phyloP scores from a whole-genome alignment of 2,329 filamentous ascomycete genomes.

The Thielaviopsis populi region DNA sequence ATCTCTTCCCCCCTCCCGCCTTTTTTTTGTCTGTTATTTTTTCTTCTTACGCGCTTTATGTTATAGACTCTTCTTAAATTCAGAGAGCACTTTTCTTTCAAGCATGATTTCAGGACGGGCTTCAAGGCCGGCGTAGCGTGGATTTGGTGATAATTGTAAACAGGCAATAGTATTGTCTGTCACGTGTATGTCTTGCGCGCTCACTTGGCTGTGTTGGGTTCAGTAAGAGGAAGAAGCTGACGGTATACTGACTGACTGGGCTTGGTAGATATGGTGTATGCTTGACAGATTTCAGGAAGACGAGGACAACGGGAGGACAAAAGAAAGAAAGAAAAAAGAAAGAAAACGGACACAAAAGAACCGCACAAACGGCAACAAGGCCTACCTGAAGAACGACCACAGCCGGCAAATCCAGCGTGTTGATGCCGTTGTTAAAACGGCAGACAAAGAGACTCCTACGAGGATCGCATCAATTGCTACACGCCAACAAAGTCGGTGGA shows the following conservation, averaged over 20 bases:
- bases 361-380: not conserved
- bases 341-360: not conserved
- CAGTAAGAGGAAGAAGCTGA: too few species aligned
- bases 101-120: not conserved
- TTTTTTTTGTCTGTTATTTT: not conserved
- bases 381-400: not conserved
- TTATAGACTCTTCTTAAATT: constrained; percentile 14
- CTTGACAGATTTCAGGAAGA: not conserved
- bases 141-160: not conserved
- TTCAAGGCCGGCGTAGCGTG: not conserved
- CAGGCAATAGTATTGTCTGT: too few species aligned
- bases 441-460: not conserved
- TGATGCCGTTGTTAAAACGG: not conserved
- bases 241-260: too few species aligned
- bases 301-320: not conserved
- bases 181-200: too few species aligned
- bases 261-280: too few species aligned
- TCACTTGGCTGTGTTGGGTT: too few species aligned
- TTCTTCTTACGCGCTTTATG: constrained; percentile 10
- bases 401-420: not conserved
- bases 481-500: not conserved
- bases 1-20: not conserved
- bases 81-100: constrained; percentile 4
- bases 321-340: not conserved
- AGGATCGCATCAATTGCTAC: not conserved